Conservation (phyloP, 495 filamentous ascomycete genomes). For the Amniculicola lignicola region DNA sequence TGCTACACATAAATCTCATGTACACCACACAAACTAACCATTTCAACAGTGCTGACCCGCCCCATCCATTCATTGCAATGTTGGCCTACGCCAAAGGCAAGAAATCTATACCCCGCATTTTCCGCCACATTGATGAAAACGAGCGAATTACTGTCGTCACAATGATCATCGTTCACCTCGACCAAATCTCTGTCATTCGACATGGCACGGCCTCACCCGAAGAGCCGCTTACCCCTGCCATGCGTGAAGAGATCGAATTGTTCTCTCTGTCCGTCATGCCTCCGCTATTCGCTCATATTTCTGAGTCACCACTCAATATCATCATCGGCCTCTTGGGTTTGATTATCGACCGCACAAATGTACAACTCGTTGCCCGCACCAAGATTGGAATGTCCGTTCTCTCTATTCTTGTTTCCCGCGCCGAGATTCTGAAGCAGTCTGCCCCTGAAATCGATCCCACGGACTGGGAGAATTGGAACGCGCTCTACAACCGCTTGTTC, state of each 20-base stretch:
- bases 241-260: slow-evolving; percentile 87
- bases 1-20: slow-evolving; percentile 9
- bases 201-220: slow-evolving; percentile 65
- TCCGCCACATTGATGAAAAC: slow-evolving; percentile 86
- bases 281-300: slow-evolving; percentile 79
- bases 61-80: slow-evolving; percentile 96
- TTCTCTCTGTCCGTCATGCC: slow-evolving; percentile 87
- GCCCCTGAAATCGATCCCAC: slow-evolving; percentile 24
- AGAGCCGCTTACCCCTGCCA: slow-evolving; percentile 63
- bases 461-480: slow-evolving; percentile 73
- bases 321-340: slow-evolving; percentile 84
- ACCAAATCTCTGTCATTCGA: slow-evolving; percentile 84
- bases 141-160: slow-evolving; percentile 92
- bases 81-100: slow-evolving; percentile 94
- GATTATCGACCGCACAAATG: slow-evolving; percentile 74
- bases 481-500: slow-evolving; percentile 79
- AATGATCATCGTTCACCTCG: slow-evolving; percentile 92
- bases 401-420: slow-evolving; percentile 91
- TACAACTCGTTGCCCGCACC: slow-evolving; percentile 73
- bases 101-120: slow-evolving; percentile 89
- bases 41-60: slow-evolving; percentile 50
- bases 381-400: slow-evolving; percentile 83
- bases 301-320: slow-evolving; percentile 84
- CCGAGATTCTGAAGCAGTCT: slow-evolving; percentile 81
- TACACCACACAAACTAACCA: slow-evolving; percentile 1